Percentiles rank a stretch among this genome's conserved stretches.
phyloP scores from a whole-genome alignment of 768 basidiomycete genomes.

The Nevesoporus exiguus region DNA sequence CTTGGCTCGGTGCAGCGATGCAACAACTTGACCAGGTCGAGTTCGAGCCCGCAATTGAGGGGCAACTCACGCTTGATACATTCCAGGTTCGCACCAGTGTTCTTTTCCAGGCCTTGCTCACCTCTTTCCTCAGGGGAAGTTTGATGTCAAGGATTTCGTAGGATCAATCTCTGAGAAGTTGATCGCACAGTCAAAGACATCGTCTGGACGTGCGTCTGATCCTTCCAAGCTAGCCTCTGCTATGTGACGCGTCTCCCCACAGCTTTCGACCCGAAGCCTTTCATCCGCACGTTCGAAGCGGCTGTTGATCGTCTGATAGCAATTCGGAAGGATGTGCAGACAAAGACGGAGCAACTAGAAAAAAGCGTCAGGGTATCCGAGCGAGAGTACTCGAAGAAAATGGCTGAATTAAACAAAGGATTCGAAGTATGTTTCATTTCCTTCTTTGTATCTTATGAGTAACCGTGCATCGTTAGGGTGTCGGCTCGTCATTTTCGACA shows the following conservation, averaged over 20 bases:
- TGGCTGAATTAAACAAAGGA: slow-evolving; percentile 87
- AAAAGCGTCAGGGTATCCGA: slow-evolving; percentile 86
- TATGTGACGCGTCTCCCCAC: slow-evolving; percentile 10
- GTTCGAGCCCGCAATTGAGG: slow-evolving; percentile 52
- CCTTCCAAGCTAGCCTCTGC: not conserved
- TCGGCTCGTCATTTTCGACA: slow-evolving; percentile 80
- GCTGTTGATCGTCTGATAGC: slow-evolving; percentile 86
- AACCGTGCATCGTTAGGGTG: slow-evolving; percentile 50
- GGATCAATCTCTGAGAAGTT: slow-evolving; percentile 82
- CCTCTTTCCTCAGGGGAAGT: slow-evolving; percentile 60
- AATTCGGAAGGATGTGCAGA: slow-evolving; percentile 85
- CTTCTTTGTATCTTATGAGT: not conserved
- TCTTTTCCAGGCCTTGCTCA: slow-evolving; percentile 5
- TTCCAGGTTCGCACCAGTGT: slow-evolving; percentile 46
- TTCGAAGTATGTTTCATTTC: slow-evolving; percentile 69
- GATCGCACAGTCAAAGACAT: slow-evolving; percentile 79
- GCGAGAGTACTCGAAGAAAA: slow-evolving; percentile 90
- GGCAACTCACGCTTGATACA: slow-evolving; percentile 48
- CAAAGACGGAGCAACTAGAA: slow-evolving; percentile 89
- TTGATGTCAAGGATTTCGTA: slow-evolving; percentile 89
- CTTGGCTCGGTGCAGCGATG: slow-evolving; percentile 16
- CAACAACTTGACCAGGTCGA: slow-evolving; percentile 24
- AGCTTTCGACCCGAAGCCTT: slow-evolving; percentile 96
- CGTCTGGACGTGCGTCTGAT: slow-evolving; percentile 70
- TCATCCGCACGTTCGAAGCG: slow-evolving; percentile 87